Evolutionary conservation across 2,329 filamentous ascomycete genomes (phyloP), one percentile per base, ranked within the genome.

Genomic region (Hypoxylon sp.): DNA sequence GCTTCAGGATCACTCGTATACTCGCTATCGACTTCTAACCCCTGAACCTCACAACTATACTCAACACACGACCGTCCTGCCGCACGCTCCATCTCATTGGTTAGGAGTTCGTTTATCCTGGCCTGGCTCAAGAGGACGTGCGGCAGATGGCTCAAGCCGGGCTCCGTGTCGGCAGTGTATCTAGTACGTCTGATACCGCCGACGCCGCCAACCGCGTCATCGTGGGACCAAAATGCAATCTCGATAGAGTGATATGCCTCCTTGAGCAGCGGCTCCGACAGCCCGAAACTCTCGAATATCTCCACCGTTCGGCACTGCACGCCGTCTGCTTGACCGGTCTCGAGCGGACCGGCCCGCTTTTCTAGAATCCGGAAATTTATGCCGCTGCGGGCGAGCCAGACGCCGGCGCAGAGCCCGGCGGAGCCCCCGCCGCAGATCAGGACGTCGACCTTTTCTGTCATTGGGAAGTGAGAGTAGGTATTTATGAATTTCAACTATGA

Each of bases 301-400:
- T 90, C 88, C 13, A 89, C 86, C 0, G 87, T 88, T 1, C 87
- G 85, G 61, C 84, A 86, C 76, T 89, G 86, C 17, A 89, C 85
- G 1, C 87, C 87, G 65, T 92, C 89, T 13, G 89, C 90, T 76
- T 91, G 87, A 2, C 89, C 89, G 49, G 84, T 81, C 43, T 81
- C 73, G 53, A 91, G 80, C 0, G 86, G 87, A 0, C 87, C 88
- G 2, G 77, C 64, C 4, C 86, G 83, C 5, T 82, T 82, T 71
- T 91, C 89, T 0, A 91, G 79, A 25, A 91, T 84, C 46, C 81
- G 84, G 79, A 84, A 89, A 23, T 79, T 76, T 67, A 90, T 80
- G n/a, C 84, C 83, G 75, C 83, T 85, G 21, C 84, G 84, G 1
- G 88, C 81, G 2, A 91, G 84, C 88, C 87, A 91, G 28, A 86